Evolutionary conservation across 2,329 filamentous ascomycete genomes (phyloP), one percentile per base, ranked within the genome.

Genomic region (Pseudohalonectria lignicola): DNA sequence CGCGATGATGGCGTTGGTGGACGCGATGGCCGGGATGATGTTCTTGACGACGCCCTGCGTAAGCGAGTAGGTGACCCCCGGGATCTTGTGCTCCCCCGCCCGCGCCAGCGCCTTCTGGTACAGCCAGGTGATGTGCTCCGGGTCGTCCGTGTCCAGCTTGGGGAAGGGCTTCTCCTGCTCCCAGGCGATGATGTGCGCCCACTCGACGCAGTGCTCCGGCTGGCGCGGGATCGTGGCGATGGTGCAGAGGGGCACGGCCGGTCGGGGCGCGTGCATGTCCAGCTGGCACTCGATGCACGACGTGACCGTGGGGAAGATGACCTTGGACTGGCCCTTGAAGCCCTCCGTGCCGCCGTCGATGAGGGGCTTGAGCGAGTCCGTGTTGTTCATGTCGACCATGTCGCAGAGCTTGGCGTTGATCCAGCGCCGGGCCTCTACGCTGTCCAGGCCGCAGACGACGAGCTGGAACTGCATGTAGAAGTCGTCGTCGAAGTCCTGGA

Each of bases 21-120:
- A 94, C 15, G 92, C 92, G 52, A 98, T 98, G 20, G 92, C 93
- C 0, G 92, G 92, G 44, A 98, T 98, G 59, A 98, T 98, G 61
- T 98, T 98, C 63, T 98, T 98, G 51, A 98, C 86, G 3, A 96
- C 93, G 40, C 92, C 93, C 57, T 98, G 92, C 0, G 93, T 95
- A 59, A 95, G 79, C 5, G 85, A 82, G 60, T 98, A 98, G 1
- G 92, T 96, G 41, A 98, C 86, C 8, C 92, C 93, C 0, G 77
- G 60, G 49, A 98, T 98, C 50, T 83, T 81, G 63, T 94, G 98
- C 54, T 98, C 85, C 41, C 79, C 60, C 1, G 92, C 87, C 26
- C 92, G 83, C 34, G 73, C 62, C 13, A 90, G 71, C 0, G 92
- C 87, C 53, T 87, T 87, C 45, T 86, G 73, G 60, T 86, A 96